A percentile compares a stretch with the other conserved stretches of the same genome.
Conservation (phyloP, 495 filamentous ascomycete genomes). For the Penicillium daleae region DNA sequence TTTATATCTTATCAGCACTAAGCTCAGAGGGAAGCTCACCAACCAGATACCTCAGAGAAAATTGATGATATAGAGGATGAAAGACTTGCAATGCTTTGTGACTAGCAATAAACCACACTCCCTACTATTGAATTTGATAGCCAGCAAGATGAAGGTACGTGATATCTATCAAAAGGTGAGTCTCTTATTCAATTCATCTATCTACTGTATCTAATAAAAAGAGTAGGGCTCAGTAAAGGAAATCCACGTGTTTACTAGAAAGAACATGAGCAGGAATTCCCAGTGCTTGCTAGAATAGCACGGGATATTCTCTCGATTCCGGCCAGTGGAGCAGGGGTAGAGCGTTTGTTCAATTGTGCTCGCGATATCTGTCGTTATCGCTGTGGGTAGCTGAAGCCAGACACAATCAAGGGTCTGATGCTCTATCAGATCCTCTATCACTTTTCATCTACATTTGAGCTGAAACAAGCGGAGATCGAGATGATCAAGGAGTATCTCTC, state of each 20-base stretch:
- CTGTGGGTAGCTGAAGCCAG: constrained; percentile 11
- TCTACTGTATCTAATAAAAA: constrained; percentile 1
- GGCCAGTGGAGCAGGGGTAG: constrained; percentile 19
- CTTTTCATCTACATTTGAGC: constrained; percentile 2
- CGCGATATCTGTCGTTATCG: constrained; percentile 23
- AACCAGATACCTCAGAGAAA: background rate
- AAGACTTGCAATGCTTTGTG: background rate
- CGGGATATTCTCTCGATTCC: constrained; percentile 20
- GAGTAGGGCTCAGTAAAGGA: constrained; percentile 7
- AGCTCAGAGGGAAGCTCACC: background rate
- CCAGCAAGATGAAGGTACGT: background rate
- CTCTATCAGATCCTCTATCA: constrained; percentile 8
- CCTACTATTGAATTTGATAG: background rate
- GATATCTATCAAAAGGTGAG: background rate
- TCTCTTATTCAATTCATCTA: background rate
- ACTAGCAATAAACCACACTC: background rate
- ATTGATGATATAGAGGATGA: background rate
- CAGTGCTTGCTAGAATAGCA: constrained; percentile 16
- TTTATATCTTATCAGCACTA: background rate
- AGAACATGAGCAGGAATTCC: constrained; percentile 18
- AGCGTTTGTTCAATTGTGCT: constrained; percentile 24
- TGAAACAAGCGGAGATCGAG: constrained; percentile 5
- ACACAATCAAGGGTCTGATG: constrained; percentile 11
- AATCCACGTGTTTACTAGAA: constrained; percentile 18
- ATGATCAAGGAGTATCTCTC: constrained; percentile 10